A percentile compares a stretch with the other conserved stretches of the same genome.
phyloP scores from a whole-genome alignment of 306 rosid species.

The Rosa chinensis region DNA sequence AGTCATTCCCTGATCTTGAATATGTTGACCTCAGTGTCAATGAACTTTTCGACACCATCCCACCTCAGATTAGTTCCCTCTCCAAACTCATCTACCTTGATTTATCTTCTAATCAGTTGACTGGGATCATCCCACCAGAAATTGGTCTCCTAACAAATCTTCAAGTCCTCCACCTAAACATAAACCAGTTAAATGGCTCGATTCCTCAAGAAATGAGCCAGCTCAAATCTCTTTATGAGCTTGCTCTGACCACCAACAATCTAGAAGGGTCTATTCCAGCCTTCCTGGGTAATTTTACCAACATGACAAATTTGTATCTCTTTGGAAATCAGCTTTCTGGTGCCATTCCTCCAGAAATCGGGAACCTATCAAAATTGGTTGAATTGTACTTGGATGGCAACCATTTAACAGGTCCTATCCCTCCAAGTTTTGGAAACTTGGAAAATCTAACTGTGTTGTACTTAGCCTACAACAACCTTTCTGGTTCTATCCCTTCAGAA shows the following conservation, averaged over 20 bases:
- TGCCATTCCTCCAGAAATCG: neutral
- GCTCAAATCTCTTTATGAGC: neutral
- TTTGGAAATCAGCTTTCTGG: slow-evolving; percentile 1
- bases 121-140: slow-evolving; percentile 25
- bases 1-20: slow-evolving; percentile 26
- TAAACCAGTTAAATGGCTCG: slow-evolving; percentile 6
- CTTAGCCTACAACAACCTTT: neutral
- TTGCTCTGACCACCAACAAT: neutral
- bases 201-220: neutral
- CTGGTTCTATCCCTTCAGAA: neutral
- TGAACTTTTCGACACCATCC: slow-evolving; percentile 20
- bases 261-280: slow-evolving; percentile 4
- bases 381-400: neutral
- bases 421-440: slow-evolving; percentile 6
- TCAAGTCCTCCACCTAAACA: neutral
- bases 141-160: slow-evolving; percentile 18
- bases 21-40: slow-evolving; percentile 27
- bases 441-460: neutral
- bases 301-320: slow-evolving; percentile 3
- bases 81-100: slow-evolving; percentile 31
- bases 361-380: neutral
- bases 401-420: neutral
- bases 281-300: neutral
- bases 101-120: slow-evolving; percentile 22
- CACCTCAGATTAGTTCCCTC: slow-evolving; percentile 24